A percentile compares a stretch with the other conserved stretches of the same genome.
phyloP scores from a whole-genome alignment of 306 rosid species.

The Astragalus glycyphyllos region DNA sequence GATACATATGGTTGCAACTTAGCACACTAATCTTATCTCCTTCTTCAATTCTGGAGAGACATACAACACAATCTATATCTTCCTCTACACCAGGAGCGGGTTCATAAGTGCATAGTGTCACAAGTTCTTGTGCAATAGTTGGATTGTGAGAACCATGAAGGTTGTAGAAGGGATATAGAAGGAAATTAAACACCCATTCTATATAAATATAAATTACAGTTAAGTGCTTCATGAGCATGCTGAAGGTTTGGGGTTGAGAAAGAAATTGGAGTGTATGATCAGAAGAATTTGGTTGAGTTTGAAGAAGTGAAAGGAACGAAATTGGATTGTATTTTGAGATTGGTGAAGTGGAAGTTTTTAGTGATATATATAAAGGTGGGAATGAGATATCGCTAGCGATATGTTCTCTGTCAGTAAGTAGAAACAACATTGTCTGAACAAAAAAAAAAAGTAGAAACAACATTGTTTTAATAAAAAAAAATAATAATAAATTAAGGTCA shows the following conservation, averaged over 20 bases:
- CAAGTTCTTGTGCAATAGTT: background rate
- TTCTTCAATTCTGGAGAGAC: constrained; percentile 47
- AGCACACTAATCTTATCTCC: constrained; percentile 57
- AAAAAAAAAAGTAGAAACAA: too few species aligned
- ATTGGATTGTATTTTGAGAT: too few species aligned
- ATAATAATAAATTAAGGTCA: too few species aligned
- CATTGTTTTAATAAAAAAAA: too few species aligned
- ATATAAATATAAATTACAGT: constrained; percentile 27
- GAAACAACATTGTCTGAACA: too few species aligned
- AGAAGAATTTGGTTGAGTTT: background rate
- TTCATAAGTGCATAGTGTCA: too few species aligned
- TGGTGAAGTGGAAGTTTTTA: too few species aligned
- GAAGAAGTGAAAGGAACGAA: too few species aligned
- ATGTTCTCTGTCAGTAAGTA: too few species aligned
- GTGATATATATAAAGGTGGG: too few species aligned
- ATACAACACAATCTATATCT: constrained; percentile 56
- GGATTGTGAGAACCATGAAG: constrained; percentile 7
- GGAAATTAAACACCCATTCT: constrained; percentile 49
- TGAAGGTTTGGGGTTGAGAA: background rate
- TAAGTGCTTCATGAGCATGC: constrained; percentile 36
- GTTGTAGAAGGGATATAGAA: constrained; percentile 49
- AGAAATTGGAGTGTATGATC: background rate
- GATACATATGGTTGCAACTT: constrained; percentile 58
- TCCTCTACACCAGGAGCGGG: background rate
- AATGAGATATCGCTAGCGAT: too few species aligned